phyloP scores from a whole-genome alignment of 1,284 basidiomycete species.

The Moniliophthora roreri region DNA sequence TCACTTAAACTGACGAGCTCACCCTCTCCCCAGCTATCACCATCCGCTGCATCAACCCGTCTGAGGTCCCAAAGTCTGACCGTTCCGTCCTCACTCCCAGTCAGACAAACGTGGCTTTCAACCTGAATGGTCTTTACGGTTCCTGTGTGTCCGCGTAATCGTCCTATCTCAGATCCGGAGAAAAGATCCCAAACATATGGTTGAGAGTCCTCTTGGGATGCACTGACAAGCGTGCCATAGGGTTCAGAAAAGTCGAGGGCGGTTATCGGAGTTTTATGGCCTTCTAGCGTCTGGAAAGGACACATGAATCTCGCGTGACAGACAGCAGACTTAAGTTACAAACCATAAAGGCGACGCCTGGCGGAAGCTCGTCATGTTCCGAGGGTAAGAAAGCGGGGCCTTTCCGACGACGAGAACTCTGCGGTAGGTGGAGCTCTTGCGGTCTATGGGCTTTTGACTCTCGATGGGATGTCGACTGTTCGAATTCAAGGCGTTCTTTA shows the following conservation, averaged over 20 bases:
- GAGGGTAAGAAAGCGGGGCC: constrained; percentile 95
- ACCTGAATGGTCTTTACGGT: constrained; percentile 92
- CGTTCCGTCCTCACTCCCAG: constrained; percentile 85
- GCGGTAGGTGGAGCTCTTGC: constrained; percentile 47
- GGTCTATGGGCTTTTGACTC: constrained; percentile 31
- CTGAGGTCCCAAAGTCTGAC: constrained; percentile 89
- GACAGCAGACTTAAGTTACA: constrained; percentile 14
- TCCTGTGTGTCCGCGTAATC: constrained; percentile 76
- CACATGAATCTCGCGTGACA: constrained; percentile 8
- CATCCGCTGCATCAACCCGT: constrained; percentile 73
- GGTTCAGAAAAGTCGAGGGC: constrained; percentile 96
- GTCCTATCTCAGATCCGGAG: constrained; percentile 78
- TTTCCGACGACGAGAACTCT: constrained; percentile 74
- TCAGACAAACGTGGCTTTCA: constrained; percentile 89
- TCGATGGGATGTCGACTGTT: constrained; percentile 44
- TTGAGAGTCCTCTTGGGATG: constrained; percentile 77
- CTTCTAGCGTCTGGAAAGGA: constrained; percentile 67
- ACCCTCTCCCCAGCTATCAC: constrained; percentile 54
- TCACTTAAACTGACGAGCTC: constrained; percentile 60
- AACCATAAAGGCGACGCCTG: constrained; percentile 97
- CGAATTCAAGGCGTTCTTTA: constrained; percentile 76
- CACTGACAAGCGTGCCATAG: constrained; percentile 90
- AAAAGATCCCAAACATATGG: constrained; percentile 90
- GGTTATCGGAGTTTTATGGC: constrained; percentile 81
- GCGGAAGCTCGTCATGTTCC: constrained; percentile 95